Conservation (phyloP, 768 basidiomycete genomes). For the Naganishia friedmannii region DNA sequence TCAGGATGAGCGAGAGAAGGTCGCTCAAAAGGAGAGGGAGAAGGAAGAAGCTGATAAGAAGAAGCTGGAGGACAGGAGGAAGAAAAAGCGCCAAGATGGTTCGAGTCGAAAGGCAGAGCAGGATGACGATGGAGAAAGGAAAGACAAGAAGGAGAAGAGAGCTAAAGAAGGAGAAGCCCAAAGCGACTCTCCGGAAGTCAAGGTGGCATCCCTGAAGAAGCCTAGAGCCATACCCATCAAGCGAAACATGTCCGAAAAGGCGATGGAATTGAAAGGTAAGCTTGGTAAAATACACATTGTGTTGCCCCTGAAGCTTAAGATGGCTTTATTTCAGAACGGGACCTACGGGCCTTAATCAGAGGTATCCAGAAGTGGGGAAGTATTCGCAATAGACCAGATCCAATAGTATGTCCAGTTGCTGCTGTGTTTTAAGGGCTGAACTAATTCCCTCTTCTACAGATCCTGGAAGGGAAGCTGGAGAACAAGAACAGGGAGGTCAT, state of each 20-base stretch:
- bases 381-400: conserved; percentile 86
- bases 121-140: conserved; percentile 63
- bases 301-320: neutral
- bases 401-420: conserved; percentile 66
- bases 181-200: conserved; percentile 3
- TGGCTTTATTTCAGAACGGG: conserved; percentile 62
- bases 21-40: conserved; percentile 63
- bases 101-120: conserved; percentile 83
- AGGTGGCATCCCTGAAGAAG: conserved; percentile 35
- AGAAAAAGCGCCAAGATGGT: conserved; percentile 63
- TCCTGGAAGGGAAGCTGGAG: conserved; percentile 79
- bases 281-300: neutral
- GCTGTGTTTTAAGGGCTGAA: neutral
- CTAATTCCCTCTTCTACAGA: conserved; percentile 57
- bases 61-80: conserved; percentile 61
- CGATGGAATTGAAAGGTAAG: conserved; percentile 80
- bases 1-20: conserved; percentile 77
- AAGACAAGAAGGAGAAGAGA: conserved; percentile 63
- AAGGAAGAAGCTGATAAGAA: conserved; percentile 78
- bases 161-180: conserved; percentile 24
- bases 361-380: conserved; percentile 98
- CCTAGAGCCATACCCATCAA: conserved; percentile 65
- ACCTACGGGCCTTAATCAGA: conserved; percentile 88
- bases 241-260: conserved; percentile 78
- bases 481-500: conserved; percentile 94